These are phyloP conservation scores for Xylariaceae sp. DNA, from an alignment of 2,329 filamentous ascomycete genomes.

Conservation along the genomic window DNA sequence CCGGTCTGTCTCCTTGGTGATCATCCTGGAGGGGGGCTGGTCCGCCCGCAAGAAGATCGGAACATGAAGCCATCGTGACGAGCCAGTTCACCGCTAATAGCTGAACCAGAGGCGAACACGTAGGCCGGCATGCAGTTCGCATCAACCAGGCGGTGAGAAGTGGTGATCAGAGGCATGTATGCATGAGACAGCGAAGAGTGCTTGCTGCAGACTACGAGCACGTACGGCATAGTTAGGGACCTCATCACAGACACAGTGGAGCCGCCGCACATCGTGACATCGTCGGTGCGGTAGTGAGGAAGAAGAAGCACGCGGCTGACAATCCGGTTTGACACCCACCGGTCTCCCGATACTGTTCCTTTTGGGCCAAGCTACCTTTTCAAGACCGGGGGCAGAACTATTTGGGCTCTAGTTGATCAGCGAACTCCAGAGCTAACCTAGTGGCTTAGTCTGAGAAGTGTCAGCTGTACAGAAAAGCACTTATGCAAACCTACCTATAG, in stretches of 20 bases:
- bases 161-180: constrained; percentile 13
- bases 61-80: constrained; percentile 20
- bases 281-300: too few relatives aligned
- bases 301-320: too few relatives aligned
- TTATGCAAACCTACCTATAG: too few relatives aligned
- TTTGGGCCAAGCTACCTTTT: background rate
- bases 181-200: constrained; percentile 14
- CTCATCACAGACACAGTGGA: background rate
- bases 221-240: constrained; percentile 10
- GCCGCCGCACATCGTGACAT: too few relatives aligned
- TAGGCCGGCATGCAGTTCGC: constrained; percentile 21
- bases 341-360: constrained; percentile 5
- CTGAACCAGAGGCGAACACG: constrained; percentile 15
- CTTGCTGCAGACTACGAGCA: constrained; percentile 5
- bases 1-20: too few relatives aligned
- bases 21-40: too few relatives aligned
- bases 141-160: constrained; percentile 17
- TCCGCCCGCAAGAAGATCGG: constrained; percentile 1
- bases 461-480: too few relatives aligned
- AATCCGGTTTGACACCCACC: background rate
- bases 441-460: constrained; percentile 10
- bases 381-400: constrained; percentile 6
- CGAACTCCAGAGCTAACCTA: constrained; percentile 14
- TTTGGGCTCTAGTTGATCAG: constrained; percentile 13
- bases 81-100: constrained; percentile 11